Evolutionary conservation across 176 grass and related monocot species (phyloP).

Genomic region (Tillandsia fasciculata): DNA sequence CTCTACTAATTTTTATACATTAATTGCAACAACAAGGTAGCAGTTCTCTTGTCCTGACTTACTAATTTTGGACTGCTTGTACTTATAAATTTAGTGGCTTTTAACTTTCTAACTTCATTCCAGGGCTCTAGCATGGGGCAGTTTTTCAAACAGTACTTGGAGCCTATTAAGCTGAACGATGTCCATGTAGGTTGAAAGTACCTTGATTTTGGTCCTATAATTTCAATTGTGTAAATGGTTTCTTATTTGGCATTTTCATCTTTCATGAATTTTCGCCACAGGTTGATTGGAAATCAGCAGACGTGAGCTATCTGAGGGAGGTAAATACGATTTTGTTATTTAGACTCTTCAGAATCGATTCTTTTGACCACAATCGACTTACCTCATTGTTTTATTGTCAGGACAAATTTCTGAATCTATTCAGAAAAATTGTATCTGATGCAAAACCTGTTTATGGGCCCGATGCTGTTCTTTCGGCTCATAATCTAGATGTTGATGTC

Average conservation of each 20-base stretch:
- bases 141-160: slow-evolving; percentile 73
- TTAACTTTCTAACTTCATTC: slow-evolving; percentile 21
- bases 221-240: not conserved
- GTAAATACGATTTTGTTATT: slow-evolving; percentile 31
- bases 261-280: slow-evolving; percentile 23
- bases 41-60: not conserved
- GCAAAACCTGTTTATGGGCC: slow-evolving; percentile 62
- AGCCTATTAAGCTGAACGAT: slow-evolving; percentile 90
- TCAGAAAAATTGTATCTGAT: slow-evolving; percentile 53
- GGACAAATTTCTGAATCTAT: slow-evolving; percentile 60
- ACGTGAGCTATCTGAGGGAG: slow-evolving; percentile 77
- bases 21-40: not conserved
- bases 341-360: not conserved
- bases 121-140: slow-evolving; percentile 97
- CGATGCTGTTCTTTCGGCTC: slow-evolving; percentile 54
- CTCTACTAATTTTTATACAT: no score
- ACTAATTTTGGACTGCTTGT: not conserved
- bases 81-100: slow-evolving; percentile 12
- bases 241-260: slow-evolving; percentile 21
- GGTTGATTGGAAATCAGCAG: slow-evolving; percentile 86
- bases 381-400: slow-evolving; percentile 25
- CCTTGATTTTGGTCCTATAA: not conserved
- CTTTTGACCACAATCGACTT: slow-evolving; percentile 10
- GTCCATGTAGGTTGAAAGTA: slow-evolving; percentile 45
- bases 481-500: slow-evolving; percentile 55